A percentile compares a stretch with the other conserved stretches of the same genome.
Evolutionary conservation across 108 stramenopile species (phyloP).

Genomic region (Pseudonitzschia delicatissima): DNA sequence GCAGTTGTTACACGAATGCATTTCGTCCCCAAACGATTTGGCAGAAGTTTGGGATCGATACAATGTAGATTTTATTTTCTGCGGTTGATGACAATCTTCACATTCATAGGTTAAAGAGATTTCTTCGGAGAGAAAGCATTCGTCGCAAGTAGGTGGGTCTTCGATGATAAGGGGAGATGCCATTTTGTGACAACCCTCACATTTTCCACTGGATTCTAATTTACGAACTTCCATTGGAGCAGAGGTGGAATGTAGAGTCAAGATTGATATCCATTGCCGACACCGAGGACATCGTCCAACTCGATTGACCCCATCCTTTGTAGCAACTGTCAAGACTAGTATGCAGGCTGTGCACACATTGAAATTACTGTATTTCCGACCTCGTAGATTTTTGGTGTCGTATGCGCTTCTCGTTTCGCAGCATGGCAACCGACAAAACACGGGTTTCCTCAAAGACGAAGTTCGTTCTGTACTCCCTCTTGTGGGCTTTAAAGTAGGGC

Average conservation of each 20-base stretch:
- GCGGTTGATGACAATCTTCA: not conserved
- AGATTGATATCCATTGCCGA: constrained; percentile 6
- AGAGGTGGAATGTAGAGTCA: constrained; percentile 4
- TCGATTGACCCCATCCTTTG: not conserved
- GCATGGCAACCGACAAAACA: constrained; percentile 12
- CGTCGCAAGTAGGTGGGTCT: constrained; percentile 10
- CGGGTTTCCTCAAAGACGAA: not conserved
- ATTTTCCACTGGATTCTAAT: constrained; percentile 3
- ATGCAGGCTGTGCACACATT: constrained; percentile 17
- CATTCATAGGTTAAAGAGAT: constrained; percentile 12
- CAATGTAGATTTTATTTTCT: constrained; percentile 6
- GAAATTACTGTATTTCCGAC: constrained; percentile 1
- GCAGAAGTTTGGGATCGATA: constrained; percentile 5
- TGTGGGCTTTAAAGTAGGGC: not conserved
- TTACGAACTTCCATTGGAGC: constrained; percentile 4
- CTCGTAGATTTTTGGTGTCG: not conserved
- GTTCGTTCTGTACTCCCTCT: not conserved
- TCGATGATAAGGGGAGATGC: not conserved
- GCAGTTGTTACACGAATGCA: constrained; percentile 6
- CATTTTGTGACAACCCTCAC: constrained; percentile 1
- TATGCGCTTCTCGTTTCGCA: not conserved
- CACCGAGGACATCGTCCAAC: constrained; percentile 17
- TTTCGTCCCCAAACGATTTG: constrained; percentile 7
- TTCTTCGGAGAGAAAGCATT: constrained; percentile 10
- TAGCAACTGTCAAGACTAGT: constrained; percentile 9